Evolutionary conservation across 495 filamentous ascomycete genomes (phyloP).

Genomic region (Platismatia glauca): DNA sequence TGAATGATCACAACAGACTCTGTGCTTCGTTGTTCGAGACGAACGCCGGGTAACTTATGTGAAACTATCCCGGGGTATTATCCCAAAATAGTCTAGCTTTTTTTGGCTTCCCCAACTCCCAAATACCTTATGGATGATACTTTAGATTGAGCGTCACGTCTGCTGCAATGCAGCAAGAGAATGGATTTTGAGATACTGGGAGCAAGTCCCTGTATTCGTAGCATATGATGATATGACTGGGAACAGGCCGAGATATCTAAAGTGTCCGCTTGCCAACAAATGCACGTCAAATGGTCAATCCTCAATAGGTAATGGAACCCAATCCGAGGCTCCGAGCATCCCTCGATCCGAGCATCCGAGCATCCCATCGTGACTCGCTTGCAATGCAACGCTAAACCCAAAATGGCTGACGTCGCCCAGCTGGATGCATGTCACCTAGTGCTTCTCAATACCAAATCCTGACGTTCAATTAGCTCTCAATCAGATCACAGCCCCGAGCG

Average conservation of each 20-base stretch:
- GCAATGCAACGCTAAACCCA: constrained; percentile 22
- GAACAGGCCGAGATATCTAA: constrained; percentile 10
- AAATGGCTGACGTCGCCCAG: background rate
- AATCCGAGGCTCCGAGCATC: too few species aligned
- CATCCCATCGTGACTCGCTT: constrained; percentile 1
- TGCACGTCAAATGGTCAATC: background rate
- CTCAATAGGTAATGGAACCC: too few species aligned
- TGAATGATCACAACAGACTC: background rate
- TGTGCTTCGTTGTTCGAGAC: background rate
- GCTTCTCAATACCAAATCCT: constrained; percentile 23
- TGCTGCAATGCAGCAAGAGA: background rate
- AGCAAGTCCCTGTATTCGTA: background rate
- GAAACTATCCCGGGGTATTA: background rate
- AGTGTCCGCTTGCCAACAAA: constrained; percentile 15
- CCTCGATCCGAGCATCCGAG: too few species aligned
- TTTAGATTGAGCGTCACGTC: too few species aligned
- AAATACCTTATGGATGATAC: too few species aligned
- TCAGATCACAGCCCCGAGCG: background rate
- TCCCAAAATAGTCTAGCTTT: background rate
- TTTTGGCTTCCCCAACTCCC: background rate
- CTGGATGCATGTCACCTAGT: constrained; percentile 14
- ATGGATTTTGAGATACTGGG: too few species aligned
- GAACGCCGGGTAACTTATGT: background rate
- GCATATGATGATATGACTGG: too few species aligned
- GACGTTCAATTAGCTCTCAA: background rate